phyloP scores from a whole-genome alignment of 2,329 filamentous ascomycete genomes.

The Colletotrichum siamense region DNA sequence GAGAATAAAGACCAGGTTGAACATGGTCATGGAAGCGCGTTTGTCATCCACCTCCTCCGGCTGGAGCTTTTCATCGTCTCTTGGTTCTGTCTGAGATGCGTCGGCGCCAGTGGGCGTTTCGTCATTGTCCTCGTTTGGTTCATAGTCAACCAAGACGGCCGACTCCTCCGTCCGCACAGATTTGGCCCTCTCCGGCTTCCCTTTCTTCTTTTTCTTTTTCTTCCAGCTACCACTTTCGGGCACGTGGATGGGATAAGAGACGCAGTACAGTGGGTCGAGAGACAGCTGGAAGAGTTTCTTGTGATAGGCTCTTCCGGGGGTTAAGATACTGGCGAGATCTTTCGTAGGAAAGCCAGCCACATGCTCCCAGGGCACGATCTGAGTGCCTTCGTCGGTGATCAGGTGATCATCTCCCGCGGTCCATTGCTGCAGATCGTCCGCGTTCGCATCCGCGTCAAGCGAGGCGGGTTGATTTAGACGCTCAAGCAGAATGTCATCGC shows the following conservation, averaged over 20 bases:
- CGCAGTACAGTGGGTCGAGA: slow-evolving; percentile 78
- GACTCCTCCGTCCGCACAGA: slow-evolving; percentile 31
- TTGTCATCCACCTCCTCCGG: slow-evolving; percentile 64
- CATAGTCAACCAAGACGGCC: slow-evolving; percentile 26
- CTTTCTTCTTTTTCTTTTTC: slow-evolving; percentile 61
- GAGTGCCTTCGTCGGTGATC: slow-evolving; percentile 59
- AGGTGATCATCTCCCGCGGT: slow-evolving; percentile 58
- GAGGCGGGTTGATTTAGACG: slow-evolving; percentile 46
- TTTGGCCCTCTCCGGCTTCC: slow-evolving; percentile 31
- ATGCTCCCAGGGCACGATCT: slow-evolving; percentile 72
- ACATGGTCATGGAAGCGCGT: slow-evolving; percentile 87
- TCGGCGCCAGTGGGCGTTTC: slow-evolving; percentile 34
- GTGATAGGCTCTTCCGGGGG: slow-evolving; percentile 77
- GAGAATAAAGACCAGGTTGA: slow-evolving; percentile 93
- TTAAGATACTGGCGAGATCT: slow-evolving; percentile 80
- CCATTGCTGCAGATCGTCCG: slow-evolving; percentile 48
- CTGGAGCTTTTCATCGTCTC: slow-evolving; percentile 36
- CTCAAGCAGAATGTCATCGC: slow-evolving; percentile 58
- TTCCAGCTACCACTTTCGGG: slow-evolving; percentile 79
- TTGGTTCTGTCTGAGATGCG: slow-evolving; percentile 22
- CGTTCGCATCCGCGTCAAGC: slow-evolving; percentile 31
- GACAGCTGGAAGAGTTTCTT: slow-evolving; percentile 84
- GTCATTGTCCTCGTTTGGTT: slow-evolving; percentile 28
- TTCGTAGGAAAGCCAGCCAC: slow-evolving; percentile 77
- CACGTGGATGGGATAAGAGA: slow-evolving; percentile 85